A percentile compares a stretch with the other conserved stretches of the same genome.
Evolutionary conservation across 371 early-diverging fungal species (phyloP).

Genomic region (Coemansia linderi): DNA sequence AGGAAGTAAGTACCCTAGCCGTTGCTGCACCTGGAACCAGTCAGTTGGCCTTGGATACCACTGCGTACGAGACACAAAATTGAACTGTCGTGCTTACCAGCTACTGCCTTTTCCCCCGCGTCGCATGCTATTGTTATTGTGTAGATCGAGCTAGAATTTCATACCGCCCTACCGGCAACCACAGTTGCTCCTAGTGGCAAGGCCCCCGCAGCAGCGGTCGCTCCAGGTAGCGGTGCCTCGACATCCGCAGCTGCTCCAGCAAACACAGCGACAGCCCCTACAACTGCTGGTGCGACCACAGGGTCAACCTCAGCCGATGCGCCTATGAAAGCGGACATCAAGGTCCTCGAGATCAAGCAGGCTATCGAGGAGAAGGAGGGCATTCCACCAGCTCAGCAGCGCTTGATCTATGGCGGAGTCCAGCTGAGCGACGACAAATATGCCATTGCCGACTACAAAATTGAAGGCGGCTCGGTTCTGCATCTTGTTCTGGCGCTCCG

Average conservation of each 20-base stretch:
- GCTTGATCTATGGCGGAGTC: conserved; percentile 93
- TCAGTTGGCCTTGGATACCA: background rate
- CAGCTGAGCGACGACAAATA: conserved; percentile 92
- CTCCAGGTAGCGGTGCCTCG: background rate
- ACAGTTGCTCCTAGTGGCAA: no score
- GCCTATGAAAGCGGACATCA: conserved; percentile 58
- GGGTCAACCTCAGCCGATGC: background rate
- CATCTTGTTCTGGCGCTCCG: conserved; percentile 98
- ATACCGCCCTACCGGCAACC: no score
- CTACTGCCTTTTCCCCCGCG: background rate
- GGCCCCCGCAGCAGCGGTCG: background rate
- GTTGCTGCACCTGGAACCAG: background rate
- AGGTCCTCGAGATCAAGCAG: conserved; percentile 57
- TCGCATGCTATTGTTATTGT: background rate
- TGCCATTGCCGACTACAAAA: conserved; percentile 69
- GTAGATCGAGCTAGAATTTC: conserved; percentile 61
- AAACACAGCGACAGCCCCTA: background rate
- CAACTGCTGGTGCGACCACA: no score
- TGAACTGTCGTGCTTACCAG: background rate
- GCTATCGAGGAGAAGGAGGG: conserved; percentile 78
- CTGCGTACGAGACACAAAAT: background rate
- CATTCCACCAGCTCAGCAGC: conserved; percentile 94
- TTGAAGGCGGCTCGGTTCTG: conserved; percentile 88
- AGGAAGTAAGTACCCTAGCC: conserved; percentile 67
- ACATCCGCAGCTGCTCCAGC: background rate